Evolutionary conservation across 345 rosid genomes (phyloP), one percentile per base, ranked within the genome.

Genomic region (Boechera retrofracta): DNA sequence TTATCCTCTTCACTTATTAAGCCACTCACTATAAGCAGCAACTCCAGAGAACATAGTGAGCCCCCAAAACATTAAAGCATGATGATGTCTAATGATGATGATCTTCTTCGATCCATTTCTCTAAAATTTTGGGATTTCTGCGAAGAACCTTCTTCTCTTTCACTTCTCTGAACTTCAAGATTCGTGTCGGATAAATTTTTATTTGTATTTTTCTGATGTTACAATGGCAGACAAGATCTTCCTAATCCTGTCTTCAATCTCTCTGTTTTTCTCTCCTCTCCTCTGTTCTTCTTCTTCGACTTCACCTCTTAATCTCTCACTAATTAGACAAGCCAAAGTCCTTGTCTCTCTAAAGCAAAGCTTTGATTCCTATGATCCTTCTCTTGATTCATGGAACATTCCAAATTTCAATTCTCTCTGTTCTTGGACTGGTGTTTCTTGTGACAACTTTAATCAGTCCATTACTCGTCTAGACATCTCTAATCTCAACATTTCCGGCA

Each of bases 391-490:
- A 15, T 90, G 96, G 92, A 83, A 85, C 55, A 64, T 75, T 41
- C 83, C 87, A 5, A 81, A 84, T 79, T 81, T 80, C 86, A 76
- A 13, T 26, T 77, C 79, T 44, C 81, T 86, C 0, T 88, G 92
- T 77, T 80, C 90, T 49, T 89, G 87, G 87, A 66, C 82, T 4
- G 89, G 90, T 5, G 80, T 88, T 62, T 55, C 59, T 4, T 90
- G 96, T 33, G 83, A 83, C 77, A 26, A 0, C 74, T 57, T 21
- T 18, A 88, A 83, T 29, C 76, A 68, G 49, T 81, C 88, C 7
- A 68, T 90, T 5, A 82, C 86, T 73, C 75, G 82, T 69, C 59
- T 90, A 29, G 93, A 90, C 28, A 67, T 90, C 45, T 77, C 93
- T 62, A 70, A 79, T 42, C 86, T 65, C 38, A 86, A 88, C 71